Evolutionary conservation across 306 rosid genomes (phyloP), one percentile per base, ranked within the genome.

Genomic region (Carpinus fangiana): DNA sequence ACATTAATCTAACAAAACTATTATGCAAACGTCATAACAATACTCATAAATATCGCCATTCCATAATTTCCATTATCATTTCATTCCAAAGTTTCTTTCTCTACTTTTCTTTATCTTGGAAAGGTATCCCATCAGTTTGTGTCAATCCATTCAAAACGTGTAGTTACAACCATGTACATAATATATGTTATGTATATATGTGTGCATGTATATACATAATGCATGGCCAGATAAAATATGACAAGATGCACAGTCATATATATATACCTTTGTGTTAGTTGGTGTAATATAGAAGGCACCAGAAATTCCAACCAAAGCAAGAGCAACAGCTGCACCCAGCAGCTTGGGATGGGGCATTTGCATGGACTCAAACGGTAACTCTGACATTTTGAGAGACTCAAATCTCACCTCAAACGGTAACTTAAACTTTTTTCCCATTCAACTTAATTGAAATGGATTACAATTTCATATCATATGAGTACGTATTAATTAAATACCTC

Each of bases 291-390:
- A 82, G 13, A 60, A 82, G n/a, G 83, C 82, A 52, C 82, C 83
- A 0, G 86, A 31, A 2, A 84, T 45, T 23, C 83, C 90, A 57
- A 84, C 62, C 12, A 78, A 75, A 53, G 81, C 50, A 71, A 87
- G 76, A 65, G 90, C 73, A 82, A 87, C 79, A 0, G 77, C 78
- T 1, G 59, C 78, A 76, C 79, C 52, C 0, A 75, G 60, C 48
- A 75, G 75, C 8, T 78, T 48, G 38, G 18, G 36, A 74, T 80
- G 73, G 50, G 79, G 78, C 11, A 80, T 57, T 21, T 56, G 78
- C 69, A 56, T 69, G 7, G 80, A 77, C 76, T 70, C 76, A 70
- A 77, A 68, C 54, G 88, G 87, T 38, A 82, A 48, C 69, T 80
- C 52, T 43, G 78, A 64, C 57, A 73, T 26, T 48, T 64, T 74